Evolutionary conservation across 2,329 filamentous ascomycete genomes (phyloP).

Genomic region (Sarocladiaceae sp.): DNA sequence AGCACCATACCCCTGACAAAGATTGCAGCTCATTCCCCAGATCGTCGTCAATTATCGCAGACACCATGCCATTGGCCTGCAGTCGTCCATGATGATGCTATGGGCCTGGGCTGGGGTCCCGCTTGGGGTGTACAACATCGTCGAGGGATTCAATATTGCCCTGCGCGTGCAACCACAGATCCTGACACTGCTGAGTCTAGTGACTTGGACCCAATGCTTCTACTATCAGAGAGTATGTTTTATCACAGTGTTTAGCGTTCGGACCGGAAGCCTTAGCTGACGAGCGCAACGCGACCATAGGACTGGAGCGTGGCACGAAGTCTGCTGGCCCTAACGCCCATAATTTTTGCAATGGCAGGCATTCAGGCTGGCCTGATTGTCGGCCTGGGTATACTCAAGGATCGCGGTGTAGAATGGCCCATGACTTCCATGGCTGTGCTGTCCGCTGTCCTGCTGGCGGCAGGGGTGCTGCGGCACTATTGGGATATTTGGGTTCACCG

Average conservation of each 20-base stretch:
- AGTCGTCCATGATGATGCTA: slow-evolving; percentile 14
- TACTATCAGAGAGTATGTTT: slow-evolving; percentile 17
- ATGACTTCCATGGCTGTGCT: slow-evolving; percentile 60
- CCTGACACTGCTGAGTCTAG: slow-evolving; percentile 23
- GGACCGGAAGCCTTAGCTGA: too few species aligned
- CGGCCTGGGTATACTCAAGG: slow-evolving; percentile 40
- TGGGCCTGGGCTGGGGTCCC: slow-evolving; percentile 16
- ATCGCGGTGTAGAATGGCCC: slow-evolving; percentile 49
- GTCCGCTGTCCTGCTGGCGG: slow-evolving; percentile 55
- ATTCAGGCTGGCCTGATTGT: slow-evolving; percentile 55
- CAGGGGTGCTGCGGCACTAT: slow-evolving; percentile 63
- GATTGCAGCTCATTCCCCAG: slow-evolving; percentile 17
- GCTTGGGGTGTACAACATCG: slow-evolving; percentile 21
- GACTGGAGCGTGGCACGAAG: slow-evolving; percentile 9
- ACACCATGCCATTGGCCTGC: slow-evolving; percentile 13
- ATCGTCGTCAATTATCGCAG: slow-evolving; percentile 15
- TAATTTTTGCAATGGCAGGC: slow-evolving; percentile 51
- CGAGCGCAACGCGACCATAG: too few species aligned
- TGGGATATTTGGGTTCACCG: slow-evolving; percentile 61
- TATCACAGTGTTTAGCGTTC: too few species aligned
- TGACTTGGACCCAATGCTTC: slow-evolving; percentile 24
- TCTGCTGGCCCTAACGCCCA: slow-evolving; percentile 35
- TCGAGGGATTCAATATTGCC: slow-evolving; percentile 23
- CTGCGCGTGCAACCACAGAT: slow-evolving; percentile 26
- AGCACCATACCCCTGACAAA: too few species aligned